These are phyloP conservation scores for Citrus cavaleriei DNA, from an alignment of 345 rosid genomes.

Conservation along the genomic window DNA sequence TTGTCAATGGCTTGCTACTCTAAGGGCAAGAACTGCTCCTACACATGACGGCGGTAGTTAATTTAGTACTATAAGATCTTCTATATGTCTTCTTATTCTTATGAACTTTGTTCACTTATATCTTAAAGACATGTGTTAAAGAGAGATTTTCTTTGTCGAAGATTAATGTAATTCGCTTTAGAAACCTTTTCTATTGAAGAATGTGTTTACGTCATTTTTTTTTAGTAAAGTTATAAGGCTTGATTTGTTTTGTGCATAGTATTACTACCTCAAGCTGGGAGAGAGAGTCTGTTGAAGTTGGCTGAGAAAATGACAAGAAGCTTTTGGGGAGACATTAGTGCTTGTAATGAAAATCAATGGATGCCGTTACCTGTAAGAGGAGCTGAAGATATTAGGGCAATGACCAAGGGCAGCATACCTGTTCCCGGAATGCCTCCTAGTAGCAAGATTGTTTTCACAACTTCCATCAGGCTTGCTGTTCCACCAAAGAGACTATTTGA, in stretches of 20 bases:
- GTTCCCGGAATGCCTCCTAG: constrained; percentile 6
- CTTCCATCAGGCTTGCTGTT: constrained; percentile 28
- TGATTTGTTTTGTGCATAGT: constrained; percentile 1
- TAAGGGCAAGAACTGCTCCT: background rate
- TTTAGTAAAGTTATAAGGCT: background rate
- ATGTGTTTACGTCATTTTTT: background rate
- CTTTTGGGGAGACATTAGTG: constrained; percentile 23
- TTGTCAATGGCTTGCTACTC: constrained; percentile 23
- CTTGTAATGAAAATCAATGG: constrained; percentile 31
- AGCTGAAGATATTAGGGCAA: constrained; percentile 26
- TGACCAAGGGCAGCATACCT: constrained; percentile 1
- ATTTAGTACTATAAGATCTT: no score
- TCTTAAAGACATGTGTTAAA: background rate
- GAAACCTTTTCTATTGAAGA: background rate
- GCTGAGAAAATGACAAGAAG: constrained; percentile 33
- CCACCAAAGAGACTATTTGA: constrained; percentile 24
- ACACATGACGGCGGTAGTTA: constrained; percentile 15
- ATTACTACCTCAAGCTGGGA: constrained; percentile 23
- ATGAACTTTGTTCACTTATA: background rate
- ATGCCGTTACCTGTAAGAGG: constrained; percentile 12
- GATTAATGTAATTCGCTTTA: no score
- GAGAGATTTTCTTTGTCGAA: no score
- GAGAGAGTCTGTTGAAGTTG: constrained; percentile 29
- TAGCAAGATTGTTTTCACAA: constrained; percentile 26
- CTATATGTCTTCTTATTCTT: background rate